Base-by-base conservation (phyloP, 2,329 filamentous ascomycete species). In the Cytospora schulzeri region DNA sequence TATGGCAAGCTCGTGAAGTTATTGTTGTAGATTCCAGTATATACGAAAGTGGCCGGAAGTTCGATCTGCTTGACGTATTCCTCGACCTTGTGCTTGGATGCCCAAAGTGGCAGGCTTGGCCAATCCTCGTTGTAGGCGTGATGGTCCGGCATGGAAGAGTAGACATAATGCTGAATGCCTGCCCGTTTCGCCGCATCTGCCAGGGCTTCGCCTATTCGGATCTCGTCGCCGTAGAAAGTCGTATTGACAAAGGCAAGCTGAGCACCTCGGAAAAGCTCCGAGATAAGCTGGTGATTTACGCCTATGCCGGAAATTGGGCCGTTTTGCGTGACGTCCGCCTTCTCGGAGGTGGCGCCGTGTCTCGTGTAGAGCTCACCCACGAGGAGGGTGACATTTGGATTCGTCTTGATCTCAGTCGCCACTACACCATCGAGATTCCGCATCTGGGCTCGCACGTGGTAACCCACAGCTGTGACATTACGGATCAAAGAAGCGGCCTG, bases 1-100 rank as follows among this genome's bases (percentile, higher is more conserved):
- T 97, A 98, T 1, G 88, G 88, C 35, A 97, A 83, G 55, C 91
- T 95, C 33, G 94, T 98, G 78, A 98, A 99, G 76, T 99, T 98
- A 79, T 98, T 98, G 83, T 98, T 97, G 82, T 98, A 99, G 71
- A 97, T 97, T 66, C 94, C 95, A 12, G 93, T 92, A 77, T 97
- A 97, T 69, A 97, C 89, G 76, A 97, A 98, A 0, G 94, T 98
- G 1, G 93, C 88, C 0, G 92, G 92, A 14, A 97, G 82, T 12
- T 88, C 88, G 50, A 97, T 85, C 74, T 92, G 86, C 64, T 91
- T 88, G 59, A 97, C 85, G 76, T 98, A 96, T 62, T 95, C 91
- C 77, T 98, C 95, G 51, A 98, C 90, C 57, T 91, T 89, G 77
- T 96, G 93, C 78, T 99, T 99, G 67, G 90, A 89, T 5, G 91